phyloP scores from a whole-genome alignment of 1,139 yeast species.

The Zygotorulaspora mrakii region DNA sequence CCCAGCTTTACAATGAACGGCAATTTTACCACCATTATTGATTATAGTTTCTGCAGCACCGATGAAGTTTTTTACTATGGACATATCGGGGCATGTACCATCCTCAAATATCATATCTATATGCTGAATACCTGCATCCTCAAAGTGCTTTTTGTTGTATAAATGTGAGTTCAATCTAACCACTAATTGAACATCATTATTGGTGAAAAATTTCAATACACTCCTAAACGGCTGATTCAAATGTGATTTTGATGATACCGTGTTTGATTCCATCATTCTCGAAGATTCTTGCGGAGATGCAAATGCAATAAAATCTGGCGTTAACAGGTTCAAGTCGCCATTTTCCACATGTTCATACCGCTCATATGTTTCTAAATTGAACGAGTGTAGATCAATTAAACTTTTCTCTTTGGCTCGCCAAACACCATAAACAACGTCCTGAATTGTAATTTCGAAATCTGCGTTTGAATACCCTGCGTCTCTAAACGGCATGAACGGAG shows the following conservation, averaged over 20 bases:
- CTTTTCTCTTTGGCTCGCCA: constrained; percentile 98
- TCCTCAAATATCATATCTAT: constrained; percentile 95
- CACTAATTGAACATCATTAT: constrained; percentile 76
- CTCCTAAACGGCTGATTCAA: constrained; percentile 72
- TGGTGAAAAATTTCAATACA: constrained; percentile 71
- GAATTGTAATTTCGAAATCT: constrained; percentile 88
- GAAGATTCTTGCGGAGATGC: constrained; percentile 89
- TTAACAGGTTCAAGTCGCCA: constrained; percentile 89
- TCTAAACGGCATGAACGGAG: constrained; percentile 90
- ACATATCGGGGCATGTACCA: constrained; percentile 96
- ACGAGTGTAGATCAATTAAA: constrained; percentile 79
- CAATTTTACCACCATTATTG: constrained; percentile 79
- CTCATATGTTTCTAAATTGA: constrained; percentile 90
- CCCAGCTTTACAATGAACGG: constrained; percentile 98
- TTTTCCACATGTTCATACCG: constrained; percentile 93
- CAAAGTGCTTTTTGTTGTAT: constrained; percentile 80
- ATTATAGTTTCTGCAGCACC: constrained; percentile 94
- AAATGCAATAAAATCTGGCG: constrained; percentile 93
- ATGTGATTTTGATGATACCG: constrained; percentile 27
- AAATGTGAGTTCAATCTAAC: constrained; percentile 89
- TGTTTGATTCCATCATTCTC: constrained; percentile 35
- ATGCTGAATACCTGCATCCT: constrained; percentile 78
- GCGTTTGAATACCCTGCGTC: constrained; percentile 97
- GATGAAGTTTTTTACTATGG: constrained; percentile 82
- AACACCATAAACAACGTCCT: constrained; percentile 90